phyloP scores from a whole-genome alignment of 139 green algal genomes.

The Yamagishiella unicocca region DNA sequence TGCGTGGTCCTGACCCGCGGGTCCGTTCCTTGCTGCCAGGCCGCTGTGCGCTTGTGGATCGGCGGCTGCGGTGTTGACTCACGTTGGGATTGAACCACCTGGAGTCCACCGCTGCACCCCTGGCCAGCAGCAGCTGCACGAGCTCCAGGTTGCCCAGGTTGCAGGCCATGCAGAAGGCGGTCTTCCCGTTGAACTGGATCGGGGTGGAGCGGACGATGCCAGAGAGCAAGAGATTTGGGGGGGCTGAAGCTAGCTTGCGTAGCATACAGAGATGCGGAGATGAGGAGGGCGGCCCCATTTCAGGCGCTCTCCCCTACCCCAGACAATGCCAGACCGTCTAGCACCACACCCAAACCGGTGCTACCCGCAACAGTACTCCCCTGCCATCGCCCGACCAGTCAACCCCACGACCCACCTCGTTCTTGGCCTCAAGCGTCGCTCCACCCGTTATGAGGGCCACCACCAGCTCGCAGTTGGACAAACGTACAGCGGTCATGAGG shows the following conservation, averaged over 20 bases:
- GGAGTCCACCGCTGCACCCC: background rate
- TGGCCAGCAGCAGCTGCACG: constrained; percentile 35
- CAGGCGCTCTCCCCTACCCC: too few relatives aligned
- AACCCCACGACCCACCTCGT: constrained; percentile 1
- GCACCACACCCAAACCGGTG: too few relatives aligned
- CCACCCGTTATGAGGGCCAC: constrained; percentile 1
- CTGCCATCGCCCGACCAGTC: too few relatives aligned
- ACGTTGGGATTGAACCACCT: constrained; percentile 42
- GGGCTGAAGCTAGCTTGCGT: too few relatives aligned
- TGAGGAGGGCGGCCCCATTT: too few relatives aligned
- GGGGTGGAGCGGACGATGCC: background rate
- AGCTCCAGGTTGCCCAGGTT: constrained; percentile 43
- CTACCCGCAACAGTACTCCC: too few relatives aligned
- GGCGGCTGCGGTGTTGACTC: background rate
- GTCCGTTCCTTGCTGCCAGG: too few relatives aligned
- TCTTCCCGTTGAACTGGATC: constrained; percentile 16
- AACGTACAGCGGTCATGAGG: constrained; percentile 29
- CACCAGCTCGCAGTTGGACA: constrained; percentile 2
- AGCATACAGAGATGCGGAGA: too few relatives aligned
- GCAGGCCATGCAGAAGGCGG: constrained; percentile 15
- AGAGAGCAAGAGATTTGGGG: too few relatives aligned
- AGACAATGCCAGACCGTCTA: too few relatives aligned
- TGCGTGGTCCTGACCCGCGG: too few relatives aligned
- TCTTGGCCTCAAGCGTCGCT: background rate
- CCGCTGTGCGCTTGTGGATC: background rate